Conservation (phyloP, 495 filamentous ascomycete species). For the Halenospora varia region DNA sequence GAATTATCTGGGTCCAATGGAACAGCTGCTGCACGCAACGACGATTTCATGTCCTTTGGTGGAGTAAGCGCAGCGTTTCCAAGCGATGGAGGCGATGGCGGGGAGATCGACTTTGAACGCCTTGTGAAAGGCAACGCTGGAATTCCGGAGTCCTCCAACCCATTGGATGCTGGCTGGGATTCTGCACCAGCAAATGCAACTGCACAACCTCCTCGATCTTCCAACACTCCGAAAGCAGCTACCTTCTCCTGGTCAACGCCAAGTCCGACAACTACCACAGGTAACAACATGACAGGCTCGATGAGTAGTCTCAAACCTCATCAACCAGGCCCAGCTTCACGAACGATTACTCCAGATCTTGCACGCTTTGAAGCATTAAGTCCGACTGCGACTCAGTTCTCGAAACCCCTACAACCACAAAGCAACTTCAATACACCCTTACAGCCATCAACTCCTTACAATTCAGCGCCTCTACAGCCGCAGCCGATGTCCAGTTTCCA, state of each 20-base stretch:
- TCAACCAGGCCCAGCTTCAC: conserved; percentile 32
- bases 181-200: conserved; percentile 22
- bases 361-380: conserved; percentile 41
- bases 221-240: conserved; percentile 32
- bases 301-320: conserved; percentile 37
- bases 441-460: conserved; percentile 9
- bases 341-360: conserved; percentile 55
- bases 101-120: conserved; percentile 74
- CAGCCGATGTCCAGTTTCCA: conserved; percentile 8
- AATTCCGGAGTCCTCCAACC: conserved; percentile 19
- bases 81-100: conserved; percentile 39
- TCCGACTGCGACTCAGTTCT: conserved; percentile 49
- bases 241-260: conserved; percentile 61
- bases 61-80: conserved; percentile 44
- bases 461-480: conserved; percentile 1
- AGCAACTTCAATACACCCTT: conserved; percentile 10
- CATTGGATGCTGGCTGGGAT: conserved; percentile 44
- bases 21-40: conserved; percentile 31
- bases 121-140: conserved; percentile 69
- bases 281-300: conserved; percentile 19
- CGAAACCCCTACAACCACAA: conserved; percentile 45
- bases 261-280: conserved; percentile 27
- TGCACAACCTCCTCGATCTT: conserved; percentile 21
- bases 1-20: conserved; percentile 59
- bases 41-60: conserved; percentile 60